Percentiles rank a stretch among this genome's conserved stretches.
phyloP scores from a whole-genome alignment of 2,329 filamentous ascomycete species.

The Blastomyces percursus region DNA sequence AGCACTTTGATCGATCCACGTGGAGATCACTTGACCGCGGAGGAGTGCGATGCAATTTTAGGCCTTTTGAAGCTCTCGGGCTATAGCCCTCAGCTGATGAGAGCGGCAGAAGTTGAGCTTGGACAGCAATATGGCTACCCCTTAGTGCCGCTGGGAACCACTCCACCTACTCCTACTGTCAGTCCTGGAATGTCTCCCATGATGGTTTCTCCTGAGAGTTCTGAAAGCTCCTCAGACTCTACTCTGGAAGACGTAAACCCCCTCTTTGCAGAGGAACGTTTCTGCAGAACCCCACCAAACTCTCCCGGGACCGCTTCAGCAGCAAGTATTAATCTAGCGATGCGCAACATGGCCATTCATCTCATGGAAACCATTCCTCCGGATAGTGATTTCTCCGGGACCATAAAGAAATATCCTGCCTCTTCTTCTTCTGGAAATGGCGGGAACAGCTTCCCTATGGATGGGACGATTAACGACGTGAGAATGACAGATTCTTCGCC shows the following conservation, averaged over 20 bases:
- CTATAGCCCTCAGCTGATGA: not conserved
- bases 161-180: not conserved
- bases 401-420: not conserved
- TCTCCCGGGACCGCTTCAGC: not conserved
- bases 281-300: not conserved
- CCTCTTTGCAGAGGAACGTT: not conserved
- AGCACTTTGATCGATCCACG: not conserved
- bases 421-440: not conserved
- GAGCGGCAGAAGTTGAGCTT: not conserved
- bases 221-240: not conserved
- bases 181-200: not conserved
- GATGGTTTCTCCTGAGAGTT: not conserved
- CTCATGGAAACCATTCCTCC: not conserved
- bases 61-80: not conserved
- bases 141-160: not conserved
- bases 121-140: not conserved
- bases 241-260: not conserved
- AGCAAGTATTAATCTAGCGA: not conserved
- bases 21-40: not conserved
- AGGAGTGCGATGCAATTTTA: not conserved
- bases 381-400: not conserved
- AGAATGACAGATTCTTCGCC: not conserved
- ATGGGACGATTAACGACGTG: not conserved
- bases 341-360: not conserved
- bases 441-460: not conserved